These are phyloP conservation scores for Lenzites betulinus DNA, from an alignment of 768 basidiomycete genomes.

Conservation along the genomic window DNA sequence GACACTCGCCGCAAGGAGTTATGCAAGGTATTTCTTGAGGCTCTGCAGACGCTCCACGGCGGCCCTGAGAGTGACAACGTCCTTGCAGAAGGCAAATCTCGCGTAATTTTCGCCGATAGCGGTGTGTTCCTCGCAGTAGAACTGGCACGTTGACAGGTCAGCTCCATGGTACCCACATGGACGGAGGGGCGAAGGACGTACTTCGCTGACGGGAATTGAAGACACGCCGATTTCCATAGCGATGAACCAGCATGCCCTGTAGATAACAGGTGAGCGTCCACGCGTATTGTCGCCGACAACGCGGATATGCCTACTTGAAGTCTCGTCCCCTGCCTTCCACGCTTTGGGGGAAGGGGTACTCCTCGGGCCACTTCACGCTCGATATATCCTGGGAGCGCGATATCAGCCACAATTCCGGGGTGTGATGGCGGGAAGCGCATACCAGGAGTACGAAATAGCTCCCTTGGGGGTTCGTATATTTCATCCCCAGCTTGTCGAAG, in stretches of 20 bases:
- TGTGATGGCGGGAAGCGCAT: conserved; percentile 26
- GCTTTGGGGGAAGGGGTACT: conserved; percentile 78
- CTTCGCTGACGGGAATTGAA: conserved; percentile 94
- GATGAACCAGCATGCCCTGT: conserved; percentile 93
- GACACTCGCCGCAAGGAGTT: background rate
- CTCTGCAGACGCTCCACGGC: conserved; percentile 84
- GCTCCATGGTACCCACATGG: conserved; percentile 11
- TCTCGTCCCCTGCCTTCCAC: conserved; percentile 82
- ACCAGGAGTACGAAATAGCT: conserved; percentile 90
- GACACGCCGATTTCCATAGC: conserved; percentile 89
- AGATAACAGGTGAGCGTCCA: conserved; percentile 1
- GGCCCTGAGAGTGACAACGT: conserved; percentile 74
- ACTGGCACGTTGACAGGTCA: conserved; percentile 46
- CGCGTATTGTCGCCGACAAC: background rate
- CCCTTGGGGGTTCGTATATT: conserved; percentile 88
- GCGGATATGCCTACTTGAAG: conserved; percentile 61
- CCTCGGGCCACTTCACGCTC: conserved; percentile 73
- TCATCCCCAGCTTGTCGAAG: conserved; percentile 83
- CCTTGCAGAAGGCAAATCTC: conserved; percentile 96
- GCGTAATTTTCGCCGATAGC: conserved; percentile 84
- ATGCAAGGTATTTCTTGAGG: conserved; percentile 63
- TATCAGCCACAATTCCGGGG: background rate
- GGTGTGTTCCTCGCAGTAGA: conserved; percentile 89
- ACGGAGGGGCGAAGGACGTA: conserved; percentile 38
- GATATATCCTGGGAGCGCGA: conserved; percentile 64